Evolutionary conservation across 2,329 filamentous ascomycete species (phyloP).

Genomic region (Fusarium sambucinum): DNA sequence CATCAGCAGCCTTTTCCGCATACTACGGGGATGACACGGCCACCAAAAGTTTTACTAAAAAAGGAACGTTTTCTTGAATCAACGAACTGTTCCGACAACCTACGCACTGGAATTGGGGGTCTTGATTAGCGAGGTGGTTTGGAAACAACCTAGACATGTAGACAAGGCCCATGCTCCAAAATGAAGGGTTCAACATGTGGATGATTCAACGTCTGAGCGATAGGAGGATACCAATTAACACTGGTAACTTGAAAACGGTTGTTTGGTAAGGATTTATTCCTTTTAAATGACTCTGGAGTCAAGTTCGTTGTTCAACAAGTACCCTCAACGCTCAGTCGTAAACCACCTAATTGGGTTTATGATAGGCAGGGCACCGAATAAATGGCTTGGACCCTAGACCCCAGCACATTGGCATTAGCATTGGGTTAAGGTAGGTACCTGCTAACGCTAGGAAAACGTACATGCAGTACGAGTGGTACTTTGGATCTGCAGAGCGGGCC

Average conservation of each 20-base stretch:
- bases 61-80: constrained; percentile 7
- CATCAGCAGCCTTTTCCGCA: background rate
- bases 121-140: constrained; percentile 29
- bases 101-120: constrained; percentile 11
- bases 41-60: constrained; percentile 12
- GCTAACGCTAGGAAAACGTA: constrained; percentile 8
- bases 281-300: background rate
- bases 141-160: constrained; percentile 22
- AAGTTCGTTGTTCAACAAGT: background rate
- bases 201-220: constrained; percentile 8
- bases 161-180: constrained; percentile 21
- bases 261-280: constrained; percentile 1
- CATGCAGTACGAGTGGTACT: constrained; percentile 1
- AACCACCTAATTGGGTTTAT: constrained; percentile 29
- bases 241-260: background rate
- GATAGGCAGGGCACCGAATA: constrained; percentile 31
- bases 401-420: constrained; percentile 23
- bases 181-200: constrained; percentile 29
- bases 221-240: background rate
- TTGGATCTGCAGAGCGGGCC: constrained; percentile 23
- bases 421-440: constrained; percentile 32
- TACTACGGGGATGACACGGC: constrained; percentile 22
- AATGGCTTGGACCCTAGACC: constrained; percentile 38
- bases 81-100: constrained; percentile 1
- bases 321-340: constrained; percentile 11